Evolutionary conservation across 768 basidiomycete species (phyloP), one percentile per base, ranked within the genome.

Genomic region (Mycena haematopus): DNA sequence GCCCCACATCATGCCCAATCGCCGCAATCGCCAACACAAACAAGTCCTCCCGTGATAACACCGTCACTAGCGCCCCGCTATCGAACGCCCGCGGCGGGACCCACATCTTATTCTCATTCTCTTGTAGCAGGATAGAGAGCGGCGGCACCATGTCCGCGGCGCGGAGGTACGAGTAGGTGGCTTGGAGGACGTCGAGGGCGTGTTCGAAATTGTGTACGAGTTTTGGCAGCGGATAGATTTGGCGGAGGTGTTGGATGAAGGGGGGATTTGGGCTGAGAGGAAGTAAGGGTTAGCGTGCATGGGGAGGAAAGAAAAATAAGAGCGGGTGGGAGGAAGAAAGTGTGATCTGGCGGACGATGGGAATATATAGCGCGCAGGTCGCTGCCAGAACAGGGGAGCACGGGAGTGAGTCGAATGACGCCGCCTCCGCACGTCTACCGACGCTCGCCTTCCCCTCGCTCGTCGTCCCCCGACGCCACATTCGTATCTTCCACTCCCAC

Each of bases 171-270:
- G 85, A 86, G 70, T 97, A 94, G 5, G 88, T 86, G 0, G 96
- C 95, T 72, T 99, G 97, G 22, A 99, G 83, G 17, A 99, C 97
- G 74, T 99, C 97, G 45, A 97, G 80, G 0, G 96, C 97, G 76
- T 99, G 97, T 64, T 93, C 88, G 73, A 96, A 99, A 72, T 99
- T 99, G 81, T 99, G 75, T 99, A 99, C 27, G 91, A 90, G 77
- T 98, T 98, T 60, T 89, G 87, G 54, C 85, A 83, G 63, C 95
- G n/a, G 91, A 74, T 99, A 99, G 53, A 96, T 89, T 29, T 86
- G 86, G n/a, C 90, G 87, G n/a, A 99, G 84, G 66, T 96, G 93
- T 68, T 87, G 86, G 42, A 99, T 82, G 69, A 99, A 90, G 11
- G 85, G 76, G 86, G 83, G 66, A 98, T 82, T 76, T 89, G 86